Conservation (phyloP, 345 rosid genomes). For the Boechera stricta region DNA sequence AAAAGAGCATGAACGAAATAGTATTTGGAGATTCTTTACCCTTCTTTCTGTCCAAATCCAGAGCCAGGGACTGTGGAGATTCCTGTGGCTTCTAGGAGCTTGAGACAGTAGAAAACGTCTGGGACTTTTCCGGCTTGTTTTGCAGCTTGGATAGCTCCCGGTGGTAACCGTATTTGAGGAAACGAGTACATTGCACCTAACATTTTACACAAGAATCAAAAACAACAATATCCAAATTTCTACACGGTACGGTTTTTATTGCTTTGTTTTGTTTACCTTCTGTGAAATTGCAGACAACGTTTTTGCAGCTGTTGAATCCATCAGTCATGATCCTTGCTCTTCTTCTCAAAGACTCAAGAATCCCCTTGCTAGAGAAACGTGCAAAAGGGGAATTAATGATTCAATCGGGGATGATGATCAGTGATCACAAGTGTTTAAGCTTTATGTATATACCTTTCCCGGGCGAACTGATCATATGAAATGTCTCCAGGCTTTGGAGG, state of each 20-base stretch:
- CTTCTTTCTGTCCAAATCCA: slow-evolving; percentile 98
- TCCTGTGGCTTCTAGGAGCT: slow-evolving; percentile 97
- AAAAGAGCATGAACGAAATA: neutral
- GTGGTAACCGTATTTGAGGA: slow-evolving; percentile 90
- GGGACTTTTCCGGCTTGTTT: slow-evolving; percentile 80
- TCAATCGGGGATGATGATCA: slow-evolving; percentile 6
- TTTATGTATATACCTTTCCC: slow-evolving; percentile 73
- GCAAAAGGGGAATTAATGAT: neutral
- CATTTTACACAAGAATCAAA: slow-evolving; percentile 24
- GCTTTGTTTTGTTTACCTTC: slow-evolving; percentile 59
- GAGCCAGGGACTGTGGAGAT: slow-evolving; percentile 99
- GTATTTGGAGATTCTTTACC: slow-evolving; percentile 50
- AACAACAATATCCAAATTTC: neutral
- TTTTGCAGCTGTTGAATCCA: slow-evolving; percentile 98
- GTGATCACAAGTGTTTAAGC: slow-evolving; percentile 8
- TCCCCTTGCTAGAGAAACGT: slow-evolving; percentile 68
- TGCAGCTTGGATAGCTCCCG: slow-evolving; percentile 88
- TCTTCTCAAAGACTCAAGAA: slow-evolving; percentile 88
- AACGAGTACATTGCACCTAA: slow-evolving; percentile 99
- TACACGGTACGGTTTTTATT: neutral
- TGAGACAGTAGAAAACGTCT: slow-evolving; percentile 96
- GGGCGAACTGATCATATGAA: slow-evolving; percentile 74
- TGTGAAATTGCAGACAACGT: slow-evolving; percentile 94
- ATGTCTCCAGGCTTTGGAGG: slow-evolving; percentile 95
- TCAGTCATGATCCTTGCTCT: slow-evolving; percentile 97